These are phyloP conservation scores for Cupressus sempervirens DNA, from an alignment of 75 land plant genomes.

Conservation along the genomic window DNA sequence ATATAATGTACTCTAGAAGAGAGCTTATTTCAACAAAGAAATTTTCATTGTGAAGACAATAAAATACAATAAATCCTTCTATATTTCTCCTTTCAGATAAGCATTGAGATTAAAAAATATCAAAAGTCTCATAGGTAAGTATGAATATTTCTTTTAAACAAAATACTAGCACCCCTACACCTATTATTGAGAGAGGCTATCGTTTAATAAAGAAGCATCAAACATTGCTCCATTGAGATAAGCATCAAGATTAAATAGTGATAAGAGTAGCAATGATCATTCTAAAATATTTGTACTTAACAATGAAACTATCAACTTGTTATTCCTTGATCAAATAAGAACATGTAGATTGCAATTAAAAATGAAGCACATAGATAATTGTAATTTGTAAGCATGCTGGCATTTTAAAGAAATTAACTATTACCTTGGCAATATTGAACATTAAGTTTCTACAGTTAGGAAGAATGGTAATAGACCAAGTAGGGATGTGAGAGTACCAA, in stretches of 20 bases:
- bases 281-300: no score
- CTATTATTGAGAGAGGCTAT: no score
- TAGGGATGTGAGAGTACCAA: constrained; percentile 52
- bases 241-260: background rate
- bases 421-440: constrained; percentile 72
- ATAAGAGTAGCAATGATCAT: background rate
- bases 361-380: background rate
- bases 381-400: background rate
- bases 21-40: no score
- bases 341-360: background rate
- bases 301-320: background rate
- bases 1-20: background rate
- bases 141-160: no score
- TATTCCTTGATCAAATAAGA: background rate
- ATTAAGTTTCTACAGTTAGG: constrained; percentile 73
- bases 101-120: background rate
- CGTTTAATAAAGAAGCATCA: no score
- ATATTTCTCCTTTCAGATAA: background rate
- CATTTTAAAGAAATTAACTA: background rate
- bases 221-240: background rate
- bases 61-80: background rate
- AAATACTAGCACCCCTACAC: no score
- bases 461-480: constrained; percentile 87
- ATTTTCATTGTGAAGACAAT: background rate
- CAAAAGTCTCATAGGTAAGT: no score